Conservation (phyloP, 2,329 filamentous ascomycete genomes). For the Pezicula rhizophila region DNA sequence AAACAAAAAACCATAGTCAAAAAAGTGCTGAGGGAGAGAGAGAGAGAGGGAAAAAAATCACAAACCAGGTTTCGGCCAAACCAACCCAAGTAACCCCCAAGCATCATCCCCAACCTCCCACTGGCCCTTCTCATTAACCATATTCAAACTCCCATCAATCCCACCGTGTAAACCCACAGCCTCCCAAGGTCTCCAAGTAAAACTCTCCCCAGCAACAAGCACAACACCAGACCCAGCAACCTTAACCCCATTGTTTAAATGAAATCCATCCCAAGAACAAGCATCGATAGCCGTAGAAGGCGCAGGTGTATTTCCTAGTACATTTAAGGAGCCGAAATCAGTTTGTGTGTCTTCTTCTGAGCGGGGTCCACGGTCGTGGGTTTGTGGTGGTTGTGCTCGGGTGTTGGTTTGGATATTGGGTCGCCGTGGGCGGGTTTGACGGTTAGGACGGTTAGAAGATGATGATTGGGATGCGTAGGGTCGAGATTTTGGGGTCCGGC, state of each 20-base stretch:
- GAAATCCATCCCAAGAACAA: conserved; percentile 78
- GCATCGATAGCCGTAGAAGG: conserved; percentile 81
- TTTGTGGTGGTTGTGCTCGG: conserved; percentile 24
- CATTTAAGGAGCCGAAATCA: conserved; percentile 71
- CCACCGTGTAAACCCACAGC: conserved; percentile 16
- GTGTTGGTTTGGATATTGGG: background rate
- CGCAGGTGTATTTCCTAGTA: conserved; percentile 67
- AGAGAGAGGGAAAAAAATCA: conserved; percentile 10
- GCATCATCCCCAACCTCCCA: conserved; percentile 67
- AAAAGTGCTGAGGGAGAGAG: background rate
- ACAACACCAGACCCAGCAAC: conserved; percentile 70
- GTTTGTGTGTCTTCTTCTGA: conserved; percentile 57
- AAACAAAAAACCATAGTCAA: background rate
- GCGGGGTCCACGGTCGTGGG: conserved; percentile 53
- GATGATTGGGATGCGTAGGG: background rate
- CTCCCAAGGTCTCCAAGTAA: conserved; percentile 81
- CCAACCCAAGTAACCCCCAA: conserved; percentile 68
- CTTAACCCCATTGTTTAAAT: conserved; percentile 72
- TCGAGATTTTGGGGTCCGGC: too few species aligned
- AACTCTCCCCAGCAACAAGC: conserved; percentile 80
- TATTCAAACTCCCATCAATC: conserved; percentile 26
- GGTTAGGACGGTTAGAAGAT: background rate
- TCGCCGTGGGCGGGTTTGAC: conserved; percentile 4
- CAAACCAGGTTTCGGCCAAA: conserved; percentile 87
- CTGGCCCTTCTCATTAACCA: conserved; percentile 55